Conservation (phyloP, 306 rosid genomes). For the Inga leiocalycina region DNA sequence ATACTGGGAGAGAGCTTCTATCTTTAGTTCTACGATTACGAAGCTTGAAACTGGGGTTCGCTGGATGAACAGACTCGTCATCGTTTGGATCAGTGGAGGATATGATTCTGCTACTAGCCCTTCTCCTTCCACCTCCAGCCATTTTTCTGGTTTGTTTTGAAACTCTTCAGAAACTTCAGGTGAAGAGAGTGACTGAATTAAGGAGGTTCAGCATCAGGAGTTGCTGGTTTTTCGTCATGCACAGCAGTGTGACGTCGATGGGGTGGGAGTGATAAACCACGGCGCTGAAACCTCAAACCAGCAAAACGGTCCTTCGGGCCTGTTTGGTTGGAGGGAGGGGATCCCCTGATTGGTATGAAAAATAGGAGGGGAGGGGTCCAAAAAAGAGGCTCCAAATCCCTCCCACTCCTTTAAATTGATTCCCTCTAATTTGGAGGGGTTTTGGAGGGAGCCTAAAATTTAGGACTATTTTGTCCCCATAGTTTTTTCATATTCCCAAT, state of each 20-base stretch:
- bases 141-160: conserved; percentile 28
- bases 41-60: conserved; percentile 37
- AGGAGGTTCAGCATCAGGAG: background rate
- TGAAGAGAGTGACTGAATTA: background rate
- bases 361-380: too few species aligned
- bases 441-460: too few species aligned
- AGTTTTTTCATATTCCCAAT: too few species aligned
- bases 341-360: too few species aligned
- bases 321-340: too few species aligned
- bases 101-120: conserved; percentile 56
- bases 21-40: conserved; percentile 47
- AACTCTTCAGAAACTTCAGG: background rate
- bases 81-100: conserved; percentile 44
- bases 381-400: too few species aligned
- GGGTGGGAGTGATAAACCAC: background rate
- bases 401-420: too few species aligned
- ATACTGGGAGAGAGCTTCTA: conserved; percentile 51
- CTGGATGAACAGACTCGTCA: conserved; percentile 36
- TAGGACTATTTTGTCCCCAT: too few species aligned
- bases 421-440: too few species aligned
- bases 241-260: background rate
- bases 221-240: background rate
- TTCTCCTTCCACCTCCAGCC: conserved; percentile 61
- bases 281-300: background rate
- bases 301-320: background rate